These are phyloP conservation scores for Metarhizium brunneum DNA, from an alignment of 2,329 filamentous ascomycete genomes.

Conservation along the genomic window DNA sequence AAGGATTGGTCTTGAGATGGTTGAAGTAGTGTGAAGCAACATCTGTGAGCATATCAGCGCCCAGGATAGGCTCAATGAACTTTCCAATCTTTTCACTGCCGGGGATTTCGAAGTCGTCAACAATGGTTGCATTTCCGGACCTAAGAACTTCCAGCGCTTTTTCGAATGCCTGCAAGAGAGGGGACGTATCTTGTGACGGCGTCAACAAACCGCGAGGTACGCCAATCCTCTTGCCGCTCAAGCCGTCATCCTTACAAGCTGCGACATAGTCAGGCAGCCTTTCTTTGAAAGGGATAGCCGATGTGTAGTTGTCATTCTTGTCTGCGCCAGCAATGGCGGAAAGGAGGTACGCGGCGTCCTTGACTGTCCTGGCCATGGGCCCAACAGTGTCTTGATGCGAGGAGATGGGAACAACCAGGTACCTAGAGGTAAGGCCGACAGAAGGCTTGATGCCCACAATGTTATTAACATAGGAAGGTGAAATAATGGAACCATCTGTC, in stretches of 20 bases:
- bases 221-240: constrained; percentile 52
- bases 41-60: constrained; percentile 47
- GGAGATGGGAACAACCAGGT: constrained; percentile 56
- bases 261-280: constrained; percentile 49
- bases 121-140: constrained; percentile 46
- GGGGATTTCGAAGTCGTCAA: constrained; percentile 29
- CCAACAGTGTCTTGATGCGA: constrained; percentile 55
- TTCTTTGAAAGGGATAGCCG: constrained; percentile 46
- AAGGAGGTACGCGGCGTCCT: constrained; percentile 52
- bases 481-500: constrained; percentile 53
- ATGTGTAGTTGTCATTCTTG: constrained; percentile 49
- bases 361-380: constrained; percentile 51
- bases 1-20: constrained; percentile 47
- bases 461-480: constrained; percentile 43
- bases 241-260: constrained; percentile 42
- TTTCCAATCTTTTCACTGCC: constrained; percentile 10
- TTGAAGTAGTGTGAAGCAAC: constrained; percentile 43
- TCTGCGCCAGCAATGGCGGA: constrained; percentile 55
- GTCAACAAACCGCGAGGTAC: constrained; percentile 39
- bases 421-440: constrained; percentile 52
- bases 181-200: neutral
- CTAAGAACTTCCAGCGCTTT: constrained; percentile 40
- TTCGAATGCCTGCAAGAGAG: constrained; percentile 33
- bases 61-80: constrained; percentile 26
- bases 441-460: constrained; percentile 60